phyloP scores from a whole-genome alignment of 306 rosid genomes.

The Medicago lupulina region DNA sequence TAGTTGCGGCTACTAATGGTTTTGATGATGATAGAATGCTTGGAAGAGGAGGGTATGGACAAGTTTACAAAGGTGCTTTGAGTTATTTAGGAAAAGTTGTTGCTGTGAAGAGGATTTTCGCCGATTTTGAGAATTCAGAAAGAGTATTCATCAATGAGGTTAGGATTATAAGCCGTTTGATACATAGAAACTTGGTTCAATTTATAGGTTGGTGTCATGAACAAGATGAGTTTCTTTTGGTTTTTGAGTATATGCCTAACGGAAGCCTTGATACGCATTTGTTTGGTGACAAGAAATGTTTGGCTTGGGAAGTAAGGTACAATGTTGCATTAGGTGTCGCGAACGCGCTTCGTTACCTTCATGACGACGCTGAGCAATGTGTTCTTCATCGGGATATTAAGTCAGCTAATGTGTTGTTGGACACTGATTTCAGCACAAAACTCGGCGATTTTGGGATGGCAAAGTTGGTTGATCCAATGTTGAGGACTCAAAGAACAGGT shows the following conservation, averaged over 20 bases:
- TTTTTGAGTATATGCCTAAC: constrained; percentile 62
- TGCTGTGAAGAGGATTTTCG: constrained; percentile 62
- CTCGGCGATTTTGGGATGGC: constrained; percentile 72
- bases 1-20: constrained; percentile 51
- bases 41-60: constrained; percentile 67
- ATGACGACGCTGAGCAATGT: constrained; percentile 63
- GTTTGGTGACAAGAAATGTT: constrained; percentile 44
- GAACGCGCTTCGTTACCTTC: constrained; percentile 63
- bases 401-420: constrained; percentile 62
- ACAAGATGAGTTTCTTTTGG: constrained; percentile 49
- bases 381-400: constrained; percentile 68
- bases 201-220: constrained; percentile 72
- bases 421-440: constrained; percentile 57
- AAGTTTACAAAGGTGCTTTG: constrained; percentile 58
- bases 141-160: constrained; percentile 55
- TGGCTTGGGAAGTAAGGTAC: constrained; percentile 55
- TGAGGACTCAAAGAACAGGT: constrained; percentile 47
- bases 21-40: constrained; percentile 54
- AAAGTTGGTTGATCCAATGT: constrained; percentile 52
- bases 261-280: constrained; percentile 62
- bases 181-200: constrained; percentile 61
- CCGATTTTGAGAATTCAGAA: constrained; percentile 48
- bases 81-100: constrained; percentile 41
- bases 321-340: constrained; percentile 51
- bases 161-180: constrained; percentile 60